Base-by-base conservation (phyloP, 192 early-diverging fungal genomes). In the Coemansia sp. region DNA sequence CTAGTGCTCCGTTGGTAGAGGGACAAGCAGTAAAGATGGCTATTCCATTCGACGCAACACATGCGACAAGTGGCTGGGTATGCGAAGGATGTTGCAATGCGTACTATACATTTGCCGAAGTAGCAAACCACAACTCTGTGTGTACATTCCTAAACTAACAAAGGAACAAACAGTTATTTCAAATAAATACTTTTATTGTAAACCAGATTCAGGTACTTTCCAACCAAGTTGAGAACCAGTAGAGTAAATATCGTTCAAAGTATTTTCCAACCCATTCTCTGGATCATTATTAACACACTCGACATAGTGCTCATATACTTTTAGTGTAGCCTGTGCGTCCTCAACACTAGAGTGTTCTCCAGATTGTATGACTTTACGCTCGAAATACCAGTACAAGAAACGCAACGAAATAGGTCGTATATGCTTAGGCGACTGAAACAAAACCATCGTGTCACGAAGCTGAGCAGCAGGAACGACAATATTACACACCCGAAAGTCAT, bases 401-500 rank as follows among this genome's bases (percentile, higher is more conserved):
- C 91, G 85, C 17, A 99, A 73, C 5, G 96, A 96, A 11, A 98
- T 88, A 0, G 68, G 66, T 1, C 82, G 66, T n/a, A 73, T 68
- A 21, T 81, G 69, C 2, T 37, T 10, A 2, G 55, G 46, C 33
- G 75, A 80, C 53, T 92, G 92, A 83, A 89, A 99, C 43, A 99
- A 86, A 59, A 93, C 91, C n/a, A 97, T 94, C 0, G 95, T 99
- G 66, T 99, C 97, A 43, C 94, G 91, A 21, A 96, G 89, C 70
- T 95, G 95, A 19, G 80, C 87, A 3, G 90, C 86, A 3, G 95
- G 96, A 2, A 96, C 90, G 7, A 91, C 68, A 14, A 98, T 92
- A 74, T 98, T 97, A 58, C 97, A 95, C 32, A 92, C 95, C 23
- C 97, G 88, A 69, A 97, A 97, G 77, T 99, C 97, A 63, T 96